Evolutionary conservation across 176 grass and related monocot genomes (phyloP).

Genomic region (Raddia guianensis): DNA sequence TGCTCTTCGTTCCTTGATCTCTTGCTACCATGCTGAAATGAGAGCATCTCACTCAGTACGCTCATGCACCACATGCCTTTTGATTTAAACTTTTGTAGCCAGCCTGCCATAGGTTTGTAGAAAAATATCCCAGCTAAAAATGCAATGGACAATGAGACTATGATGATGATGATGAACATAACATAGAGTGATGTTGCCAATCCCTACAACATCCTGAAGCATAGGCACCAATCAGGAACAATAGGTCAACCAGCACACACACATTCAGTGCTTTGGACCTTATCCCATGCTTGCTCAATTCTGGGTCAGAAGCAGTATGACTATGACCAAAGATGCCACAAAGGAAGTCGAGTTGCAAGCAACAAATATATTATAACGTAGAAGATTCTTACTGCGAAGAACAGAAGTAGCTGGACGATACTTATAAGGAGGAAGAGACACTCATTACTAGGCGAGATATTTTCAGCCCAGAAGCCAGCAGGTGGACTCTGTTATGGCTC

Average conservation of each 20-base stretch:
- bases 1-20: not conserved
- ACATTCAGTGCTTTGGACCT: slow-evolving; percentile 40
- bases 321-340: slow-evolving; percentile 53
- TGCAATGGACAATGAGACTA: slow-evolving; percentile 38
- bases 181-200: slow-evolving; percentile 21
- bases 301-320: slow-evolving; percentile 52
- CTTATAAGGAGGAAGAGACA: not conserved
- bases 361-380: slow-evolving; percentile 35
- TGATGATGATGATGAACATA: slow-evolving; percentile 7
- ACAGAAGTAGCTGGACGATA: slow-evolving; percentile 39
- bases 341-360: slow-evolving; percentile 49
- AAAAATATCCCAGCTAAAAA: not conserved
- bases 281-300: slow-evolving; percentile 48
- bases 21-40: not conserved
- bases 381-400: slow-evolving; percentile 28
- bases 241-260: slow-evolving; percentile 39
- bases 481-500: too few relatives aligned
- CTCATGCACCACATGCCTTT: not conserved
- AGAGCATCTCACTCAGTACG: not conserved
- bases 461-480: slow-evolving; percentile 57
- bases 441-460: not conserved
- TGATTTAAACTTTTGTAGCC: slow-evolving; percentile 5
- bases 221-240: slow-evolving; percentile 37
- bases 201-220: slow-evolving; percentile 43
- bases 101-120: slow-evolving; percentile 10